Conservation (phyloP, 2,329 filamentous ascomycete genomes). For the Seiridium cupressi region DNA sequence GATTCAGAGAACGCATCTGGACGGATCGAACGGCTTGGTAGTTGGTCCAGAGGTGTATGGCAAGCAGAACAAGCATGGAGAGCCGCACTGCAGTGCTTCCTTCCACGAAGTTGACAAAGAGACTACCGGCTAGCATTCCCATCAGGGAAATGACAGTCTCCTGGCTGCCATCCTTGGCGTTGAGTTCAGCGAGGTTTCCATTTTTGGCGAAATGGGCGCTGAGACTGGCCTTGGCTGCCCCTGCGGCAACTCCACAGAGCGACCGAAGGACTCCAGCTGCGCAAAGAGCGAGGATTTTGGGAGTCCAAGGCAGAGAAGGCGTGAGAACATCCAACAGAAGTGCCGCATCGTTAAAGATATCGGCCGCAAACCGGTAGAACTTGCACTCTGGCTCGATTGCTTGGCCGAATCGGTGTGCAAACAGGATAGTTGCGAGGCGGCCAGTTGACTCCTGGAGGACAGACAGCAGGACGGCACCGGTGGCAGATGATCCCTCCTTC, state of each 20-base stretch:
- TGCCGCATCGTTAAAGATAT: conserved; percentile 83
- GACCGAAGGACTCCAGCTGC: conserved; percentile 50
- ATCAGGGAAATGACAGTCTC: conserved; percentile 89
- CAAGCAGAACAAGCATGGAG: conserved; percentile 68
- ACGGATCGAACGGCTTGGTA: conserved; percentile 83
- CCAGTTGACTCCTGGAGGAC: conserved; percentile 81
- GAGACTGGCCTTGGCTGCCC: conserved; percentile 84
- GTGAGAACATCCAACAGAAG: conserved; percentile 85
- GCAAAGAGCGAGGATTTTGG: conserved; percentile 49
- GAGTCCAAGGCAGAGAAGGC: conserved; percentile 62
- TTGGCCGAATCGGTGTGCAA: conserved; percentile 78
- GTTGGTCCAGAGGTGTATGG: conserved; percentile 79
- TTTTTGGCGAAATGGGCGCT: conserved; percentile 87
- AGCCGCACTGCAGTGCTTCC: conserved; percentile 71
- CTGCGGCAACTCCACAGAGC: conserved; percentile 86
- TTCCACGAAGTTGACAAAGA: conserved; percentile 76
- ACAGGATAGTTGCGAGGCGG: conserved; percentile 79
- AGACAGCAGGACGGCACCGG: conserved; percentile 76
- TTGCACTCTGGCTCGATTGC: conserved; percentile 90
- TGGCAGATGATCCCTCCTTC: conserved; percentile 75
- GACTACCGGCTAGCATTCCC: conserved; percentile 80
- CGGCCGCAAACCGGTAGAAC: conserved; percentile 80
- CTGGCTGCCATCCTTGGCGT: conserved; percentile 87
- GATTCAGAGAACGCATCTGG: conserved; percentile 79
- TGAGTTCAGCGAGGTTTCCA: conserved; percentile 88